These are phyloP conservation scores for Vigna reflexopilosa DNA, from an alignment of 306 rosid genomes.

Conservation along the genomic window DNA sequence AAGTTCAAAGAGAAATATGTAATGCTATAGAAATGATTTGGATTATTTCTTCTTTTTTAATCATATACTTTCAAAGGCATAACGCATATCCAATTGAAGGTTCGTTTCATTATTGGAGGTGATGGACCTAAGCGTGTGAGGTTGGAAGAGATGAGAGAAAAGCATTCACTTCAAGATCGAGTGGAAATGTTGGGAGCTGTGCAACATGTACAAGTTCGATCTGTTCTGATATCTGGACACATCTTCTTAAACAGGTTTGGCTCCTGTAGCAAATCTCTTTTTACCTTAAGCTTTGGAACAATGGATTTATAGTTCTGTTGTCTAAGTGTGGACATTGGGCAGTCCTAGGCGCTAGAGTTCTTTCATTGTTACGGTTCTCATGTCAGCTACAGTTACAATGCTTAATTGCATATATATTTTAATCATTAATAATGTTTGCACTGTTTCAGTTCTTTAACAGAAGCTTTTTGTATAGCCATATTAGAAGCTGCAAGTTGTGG, in stretches of 20 bases:
- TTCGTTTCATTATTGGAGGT: slow-evolving; percentile 87
- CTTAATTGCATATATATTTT: neutral
- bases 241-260: slow-evolving; percentile 88
- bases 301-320: neutral
- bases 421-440: slow-evolving; percentile 32
- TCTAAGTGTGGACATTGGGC: slow-evolving; percentile 27
- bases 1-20: neutral
- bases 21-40: slow-evolving; percentile 24
- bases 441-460: slow-evolving; percentile 81
- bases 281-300: slow-evolving; percentile 1
- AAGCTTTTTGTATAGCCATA: slow-evolving; percentile 98
- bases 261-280: neutral
- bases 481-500: slow-evolving; percentile 99
- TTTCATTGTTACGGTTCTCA: slow-evolving; percentile 3
- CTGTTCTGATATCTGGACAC: slow-evolving; percentile 82
- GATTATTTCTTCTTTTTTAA: slow-evolving; percentile 3
- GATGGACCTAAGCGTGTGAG: slow-evolving; percentile 96
- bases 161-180: slow-evolving; percentile 91
- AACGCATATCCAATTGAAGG: slow-evolving; percentile 58
- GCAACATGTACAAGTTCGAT: slow-evolving; percentile 79
- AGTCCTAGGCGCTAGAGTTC: slow-evolving; percentile 15
- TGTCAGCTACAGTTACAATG: neutral
- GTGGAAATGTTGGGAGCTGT: slow-evolving; percentile 96
- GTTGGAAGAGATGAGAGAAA: slow-evolving; percentile 97
- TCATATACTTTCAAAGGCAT: slow-evolving; percentile 37